phyloP scores from a whole-genome alignment of 225 moss, liverwort and hornwort genomes.

The Bryoerythrophyllum caledonicum region DNA sequence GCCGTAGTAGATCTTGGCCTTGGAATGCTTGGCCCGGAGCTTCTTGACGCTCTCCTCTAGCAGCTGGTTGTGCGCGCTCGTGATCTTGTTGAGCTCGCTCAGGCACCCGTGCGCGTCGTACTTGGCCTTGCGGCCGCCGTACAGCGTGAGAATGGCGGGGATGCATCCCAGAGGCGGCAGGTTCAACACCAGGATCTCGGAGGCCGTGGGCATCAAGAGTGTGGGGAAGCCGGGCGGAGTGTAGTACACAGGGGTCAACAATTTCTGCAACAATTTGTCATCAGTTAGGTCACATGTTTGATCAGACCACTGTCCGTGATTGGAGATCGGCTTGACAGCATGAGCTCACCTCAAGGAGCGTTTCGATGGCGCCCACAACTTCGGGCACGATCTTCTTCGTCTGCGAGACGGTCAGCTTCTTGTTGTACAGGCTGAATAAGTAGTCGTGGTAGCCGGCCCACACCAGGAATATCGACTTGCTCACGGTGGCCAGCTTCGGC shows the following conservation, averaged over 20 bases:
- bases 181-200: conserved; percentile 25
- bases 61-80: conserved; percentile 38
- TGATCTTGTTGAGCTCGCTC: conserved; percentile 39
- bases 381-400: conserved; percentile 27
- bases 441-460: conserved; percentile 53
- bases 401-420: conserved; percentile 21
- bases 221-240: conserved; percentile 5
- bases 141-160: conserved; percentile 53
- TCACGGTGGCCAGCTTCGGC: conserved; percentile 25
- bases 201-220: conserved; percentile 18
- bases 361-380: conserved; percentile 21
- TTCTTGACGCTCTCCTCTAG: conserved; percentile 25
- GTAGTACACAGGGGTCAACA: conserved; percentile 10
- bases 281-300: neutral
- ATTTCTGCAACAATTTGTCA: conserved; percentile 12
- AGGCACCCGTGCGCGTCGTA: conserved; percentile 53
- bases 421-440: conserved; percentile 38
- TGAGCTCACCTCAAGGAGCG: neutral
- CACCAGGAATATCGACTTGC: conserved; percentile 25
- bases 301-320: no score
- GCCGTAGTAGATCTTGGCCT: conserved; percentile 26
- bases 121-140: conserved; percentile 19
- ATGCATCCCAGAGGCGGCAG: conserved; percentile 52
- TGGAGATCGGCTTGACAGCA: no score
- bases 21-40: conserved; percentile 30